Base-by-base conservation (phyloP, 1,284 basidiomycete genomes). In the Hemileia vastatrix region DNA sequence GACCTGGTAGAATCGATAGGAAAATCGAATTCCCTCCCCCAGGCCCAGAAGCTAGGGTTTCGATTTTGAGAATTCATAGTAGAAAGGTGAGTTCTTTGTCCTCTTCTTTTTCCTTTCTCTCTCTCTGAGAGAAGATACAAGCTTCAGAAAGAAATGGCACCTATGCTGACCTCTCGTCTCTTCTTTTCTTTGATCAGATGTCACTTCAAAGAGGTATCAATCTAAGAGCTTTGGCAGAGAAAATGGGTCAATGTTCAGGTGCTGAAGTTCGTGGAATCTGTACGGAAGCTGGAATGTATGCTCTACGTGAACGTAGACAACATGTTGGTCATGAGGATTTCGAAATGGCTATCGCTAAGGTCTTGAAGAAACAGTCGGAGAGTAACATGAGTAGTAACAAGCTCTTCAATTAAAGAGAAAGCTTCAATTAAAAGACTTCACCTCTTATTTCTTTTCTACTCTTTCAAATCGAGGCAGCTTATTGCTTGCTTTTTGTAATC, bases 1-100 rank as follows among this genome's bases (percentile, higher is more conserved):
- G 94, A 68, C 93, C 94, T 4, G 94, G 94, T 36, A 90, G 94
- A 75, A 97, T 98, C 72, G 94, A 97, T 79, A 83, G 94, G 61
- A 97, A 97, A 81, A 97, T 98, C 71, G 94, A 98, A 78, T 97
- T 97, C 80, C 94, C 94, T 24, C 94, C 93, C 53, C 94, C 94
- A 62, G 94, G 93, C 8, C 94, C 93, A 1, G 93, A 97, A 77
- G 94, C 94, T 4, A 87, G 94, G 70, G 90, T 96, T 48, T 88
- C 90, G 27, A 97, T 97, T 76, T 83, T 98, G 52, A 87, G 92
- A 58, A 97, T 97, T 68, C 94, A 97, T 77, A 95, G 91, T 45
- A 84, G 94, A 70, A 97, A 97, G 82, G 88, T 87, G 54, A 19
- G 80, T 68, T 13, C 8, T 21, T 44, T 36, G 32, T 15, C 51